Evolutionary conservation across 192 early-diverging fungal genomes (phyloP).

Genomic region (Jimgerdemannia flammicorona): DNA sequence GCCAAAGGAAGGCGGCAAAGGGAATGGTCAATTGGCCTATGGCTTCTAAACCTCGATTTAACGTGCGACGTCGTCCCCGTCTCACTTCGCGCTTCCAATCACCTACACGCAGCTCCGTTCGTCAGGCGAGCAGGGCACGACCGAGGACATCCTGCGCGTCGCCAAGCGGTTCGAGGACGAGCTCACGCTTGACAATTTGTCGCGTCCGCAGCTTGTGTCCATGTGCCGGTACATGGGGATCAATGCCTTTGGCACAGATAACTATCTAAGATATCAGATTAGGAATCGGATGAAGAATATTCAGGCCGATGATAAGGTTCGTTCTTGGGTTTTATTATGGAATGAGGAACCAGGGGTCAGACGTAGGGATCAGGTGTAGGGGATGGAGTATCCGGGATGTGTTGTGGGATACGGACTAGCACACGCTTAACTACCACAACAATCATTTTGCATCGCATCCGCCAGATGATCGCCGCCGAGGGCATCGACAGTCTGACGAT

Average conservation of each 20-base stretch:
- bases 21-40: neutral
- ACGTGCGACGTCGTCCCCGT: neutral
- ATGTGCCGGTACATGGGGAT: constrained; percentile 96
- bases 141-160: constrained; percentile 76
- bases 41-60: neutral
- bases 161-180: constrained; percentile 92
- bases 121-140: constrained; percentile 77
- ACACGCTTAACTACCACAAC: no score
- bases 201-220: constrained; percentile 90
- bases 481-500: constrained; percentile 87
- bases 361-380: neutral
- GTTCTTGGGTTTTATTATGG: constrained; percentile 16
- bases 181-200: constrained; percentile 88
- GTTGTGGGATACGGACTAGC: neutral
- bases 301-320: constrained; percentile 74
- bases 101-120: constrained; percentile 58
- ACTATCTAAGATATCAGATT: constrained; percentile 91
- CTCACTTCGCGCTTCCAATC: neutral
- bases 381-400: neutral
- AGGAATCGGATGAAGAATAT: constrained; percentile 83
- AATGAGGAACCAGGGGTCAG: constrained; percentile 8
- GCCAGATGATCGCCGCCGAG: constrained; percentile 73
- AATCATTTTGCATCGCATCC: constrained; percentile 7
- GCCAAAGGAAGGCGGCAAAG: neutral
- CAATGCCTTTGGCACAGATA: constrained; percentile 97